These are phyloP conservation scores for Starmera quercuum DNA, from an alignment of 805 yeast species.

Conservation along the genomic window DNA sequence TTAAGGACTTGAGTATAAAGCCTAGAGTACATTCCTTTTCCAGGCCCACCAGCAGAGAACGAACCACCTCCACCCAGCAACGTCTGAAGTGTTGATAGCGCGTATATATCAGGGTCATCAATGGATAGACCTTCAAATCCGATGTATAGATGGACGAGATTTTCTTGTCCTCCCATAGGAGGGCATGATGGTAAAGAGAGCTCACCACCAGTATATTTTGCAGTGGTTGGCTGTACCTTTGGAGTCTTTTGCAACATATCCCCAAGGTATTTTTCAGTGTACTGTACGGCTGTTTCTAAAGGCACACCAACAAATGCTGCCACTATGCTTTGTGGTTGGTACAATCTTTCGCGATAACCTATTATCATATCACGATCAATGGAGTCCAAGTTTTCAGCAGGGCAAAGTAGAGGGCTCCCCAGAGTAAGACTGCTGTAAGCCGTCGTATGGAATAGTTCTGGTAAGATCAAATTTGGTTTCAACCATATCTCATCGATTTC, in stretches of 20 bases:
- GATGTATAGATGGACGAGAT: conserved; percentile 76
- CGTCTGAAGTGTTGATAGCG: conserved; percentile 83
- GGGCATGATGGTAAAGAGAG: conserved; percentile 42
- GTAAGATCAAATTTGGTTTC: conserved; percentile 78
- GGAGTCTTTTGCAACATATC: conserved; percentile 36
- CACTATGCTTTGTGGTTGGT: conserved; percentile 73
- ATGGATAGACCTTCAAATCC: conserved; percentile 87
- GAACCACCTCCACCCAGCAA: conserved; percentile 96
- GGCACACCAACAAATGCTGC: conserved; percentile 84
- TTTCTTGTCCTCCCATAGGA: conserved; percentile 63
- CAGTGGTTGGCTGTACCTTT: conserved; percentile 24
- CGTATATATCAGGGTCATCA: conserved; percentile 79
- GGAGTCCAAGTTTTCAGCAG: conserved; percentile 52
- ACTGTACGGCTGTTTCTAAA: conserved; percentile 56
- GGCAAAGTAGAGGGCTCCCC: conserved; percentile 83
- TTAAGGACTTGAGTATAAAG: conserved; percentile 87
- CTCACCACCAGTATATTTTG: conserved; percentile 57
- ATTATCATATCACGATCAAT: conserved; percentile 47
- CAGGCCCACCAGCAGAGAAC: conserved; percentile 98
- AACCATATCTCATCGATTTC: conserved; percentile 78
- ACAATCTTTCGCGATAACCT: conserved; percentile 57
- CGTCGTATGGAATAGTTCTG: conserved; percentile 82
- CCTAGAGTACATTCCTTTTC: conserved; percentile 96
- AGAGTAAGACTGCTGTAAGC: conserved; percentile 70
- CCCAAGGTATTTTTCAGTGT: conserved; percentile 59